Conservation (phyloP, 2,329 filamentous ascomycete species). For the Coccinonectria pachysandricola region DNA sequence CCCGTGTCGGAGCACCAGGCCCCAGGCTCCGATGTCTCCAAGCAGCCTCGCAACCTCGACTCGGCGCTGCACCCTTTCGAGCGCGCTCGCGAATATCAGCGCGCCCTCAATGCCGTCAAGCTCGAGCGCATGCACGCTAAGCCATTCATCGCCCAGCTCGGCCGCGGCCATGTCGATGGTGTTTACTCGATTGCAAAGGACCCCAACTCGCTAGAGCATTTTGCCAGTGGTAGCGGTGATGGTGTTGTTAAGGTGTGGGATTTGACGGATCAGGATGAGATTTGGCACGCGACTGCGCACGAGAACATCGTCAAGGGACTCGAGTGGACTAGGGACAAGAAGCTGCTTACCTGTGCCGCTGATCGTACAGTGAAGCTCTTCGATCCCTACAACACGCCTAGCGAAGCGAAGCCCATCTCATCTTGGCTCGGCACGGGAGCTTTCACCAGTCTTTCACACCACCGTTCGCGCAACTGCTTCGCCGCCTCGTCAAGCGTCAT, state of each 20-base stretch:
- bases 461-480: slow-evolving; percentile 68
- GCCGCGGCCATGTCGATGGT: slow-evolving; percentile 85
- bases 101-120: slow-evolving; percentile 68
- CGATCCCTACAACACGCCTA: slow-evolving; percentile 70
- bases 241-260: slow-evolving; percentile 94
- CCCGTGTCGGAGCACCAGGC: slow-evolving; percentile 55
- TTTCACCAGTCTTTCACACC: slow-evolving; percentile 76
- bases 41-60: slow-evolving; percentile 63
- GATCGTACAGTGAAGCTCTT: slow-evolving; percentile 86
- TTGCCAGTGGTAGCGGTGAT: slow-evolving; percentile 81
- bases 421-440: slow-evolving; percentile 77
- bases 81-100: slow-evolving; percentile 62
- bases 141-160: slow-evolving; percentile 73
- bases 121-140: slow-evolving; percentile 79
- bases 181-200: slow-evolving; percentile 71
- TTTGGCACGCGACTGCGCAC: slow-evolving; percentile 73
- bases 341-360: slow-evolving; percentile 75
- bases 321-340: slow-evolving; percentile 78
- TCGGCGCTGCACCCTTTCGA: slow-evolving; percentile 85
- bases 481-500: slow-evolving; percentile 69
- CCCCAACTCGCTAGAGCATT: slow-evolving; percentile 59
- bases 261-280: slow-evolving; percentile 57
- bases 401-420: slow-evolving; percentile 60
- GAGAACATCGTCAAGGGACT: slow-evolving; percentile 90
- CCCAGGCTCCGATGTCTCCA: slow-evolving; percentile 54